A percentile compares a stretch with the other conserved stretches of the same genome.
Conservation (phyloP, 805 yeast genomes). For the Yarrowia bubula region DNA sequence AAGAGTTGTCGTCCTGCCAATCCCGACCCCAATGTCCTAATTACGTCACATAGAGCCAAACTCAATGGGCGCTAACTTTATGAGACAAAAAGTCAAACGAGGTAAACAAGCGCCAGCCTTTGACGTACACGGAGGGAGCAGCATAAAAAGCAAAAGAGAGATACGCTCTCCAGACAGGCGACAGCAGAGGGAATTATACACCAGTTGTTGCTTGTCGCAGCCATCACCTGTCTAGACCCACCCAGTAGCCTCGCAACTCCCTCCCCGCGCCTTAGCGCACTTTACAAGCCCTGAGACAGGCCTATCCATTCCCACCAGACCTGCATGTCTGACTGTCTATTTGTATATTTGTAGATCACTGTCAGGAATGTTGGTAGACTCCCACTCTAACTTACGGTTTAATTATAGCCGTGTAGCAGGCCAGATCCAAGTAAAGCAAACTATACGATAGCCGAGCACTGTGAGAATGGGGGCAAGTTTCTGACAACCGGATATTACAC, state of each 20-base stretch:
- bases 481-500: not conserved
- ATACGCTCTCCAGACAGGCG: too few relatives aligned
- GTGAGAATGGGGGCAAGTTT: constrained; percentile 8
- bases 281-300: not conserved
- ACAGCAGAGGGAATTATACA: not conserved
- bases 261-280: not conserved
- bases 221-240: too few relatives aligned
- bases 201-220: too few relatives aligned
- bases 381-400: constrained; percentile 6
- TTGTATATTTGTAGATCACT: not conserved
- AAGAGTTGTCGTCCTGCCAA: not conserved
- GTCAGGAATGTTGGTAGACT: constrained; percentile 2
- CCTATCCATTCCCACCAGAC: constrained; percentile 1
- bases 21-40: not conserved
- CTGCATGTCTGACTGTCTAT: not conserved
- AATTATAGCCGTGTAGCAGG: constrained; percentile 8
- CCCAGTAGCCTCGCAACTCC: too few relatives aligned
- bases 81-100: not conserved
- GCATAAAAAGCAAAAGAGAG: not conserved
- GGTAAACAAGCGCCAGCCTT: not conserved
- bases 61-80: not conserved
- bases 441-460: not conserved
- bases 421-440: not conserved
- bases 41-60: constrained; percentile 9
- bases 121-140: not conserved